These are phyloP conservation scores for Xylaria nigripes DNA, from an alignment of 495 filamentous ascomycete species.

Conservation along the genomic window DNA sequence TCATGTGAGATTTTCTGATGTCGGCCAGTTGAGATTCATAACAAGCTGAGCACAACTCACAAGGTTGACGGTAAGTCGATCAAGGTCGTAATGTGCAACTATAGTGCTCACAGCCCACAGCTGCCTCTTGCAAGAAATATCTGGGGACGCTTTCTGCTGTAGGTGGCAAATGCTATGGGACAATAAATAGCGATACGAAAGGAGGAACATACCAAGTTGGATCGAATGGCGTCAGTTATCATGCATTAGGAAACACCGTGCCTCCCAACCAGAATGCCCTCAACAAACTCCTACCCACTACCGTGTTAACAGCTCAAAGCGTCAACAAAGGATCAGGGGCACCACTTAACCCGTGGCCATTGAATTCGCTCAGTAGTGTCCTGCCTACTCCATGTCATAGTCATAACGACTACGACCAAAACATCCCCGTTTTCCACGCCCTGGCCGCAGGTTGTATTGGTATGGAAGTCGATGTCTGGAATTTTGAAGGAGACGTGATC, in stretches of 20 bases:
- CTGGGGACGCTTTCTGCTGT: constrained; percentile 17
- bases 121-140: constrained; percentile 18
- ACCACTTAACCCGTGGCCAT: constrained; percentile 25
- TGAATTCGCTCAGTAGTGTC: constrained; percentile 24
- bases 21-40: constrained; percentile 24
- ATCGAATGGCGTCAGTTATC: constrained; percentile 21
- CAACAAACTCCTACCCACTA: constrained; percentile 20
- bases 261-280: constrained; percentile 24
- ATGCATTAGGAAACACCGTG: constrained; percentile 20
- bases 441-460: constrained; percentile 25
- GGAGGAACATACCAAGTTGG: constrained; percentile 26
- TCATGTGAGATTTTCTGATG: neutral
- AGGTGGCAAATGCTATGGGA: constrained; percentile 21
- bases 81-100: neutral
- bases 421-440: constrained; percentile 22
- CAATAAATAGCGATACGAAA: constrained; percentile 23
- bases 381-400: constrained; percentile 24
- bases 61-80: constrained; percentile 19
- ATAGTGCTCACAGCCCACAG: constrained; percentile 13
- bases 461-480: constrained; percentile 31
- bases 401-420: constrained; percentile 27
- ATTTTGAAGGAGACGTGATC: constrained; percentile 15
- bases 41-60: constrained; percentile 22
- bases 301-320: constrained; percentile 16
- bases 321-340: constrained; percentile 21